Evolutionary conservation across 768 basidiomycete genomes (phyloP), one percentile per base, ranked within the genome.

Genomic region (Chalciporus pseudorubinellus): DNA sequence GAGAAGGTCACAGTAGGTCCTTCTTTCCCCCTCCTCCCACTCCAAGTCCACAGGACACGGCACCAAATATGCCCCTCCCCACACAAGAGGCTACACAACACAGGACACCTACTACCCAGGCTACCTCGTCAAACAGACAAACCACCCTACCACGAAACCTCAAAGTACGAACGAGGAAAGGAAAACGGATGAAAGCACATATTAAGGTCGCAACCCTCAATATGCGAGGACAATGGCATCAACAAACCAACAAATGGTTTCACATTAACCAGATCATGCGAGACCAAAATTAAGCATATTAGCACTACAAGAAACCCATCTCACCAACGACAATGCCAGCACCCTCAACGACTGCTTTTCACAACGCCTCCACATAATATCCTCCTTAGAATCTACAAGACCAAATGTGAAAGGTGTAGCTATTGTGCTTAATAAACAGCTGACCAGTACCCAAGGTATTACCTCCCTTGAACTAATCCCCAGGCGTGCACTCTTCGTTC

Each of bases 361-460:
- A 4, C 26, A 28, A 9, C 9, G 26, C 6, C 26, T 28, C 4
- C 26, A 28, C 9, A 28, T 28, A 5, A 28, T 28, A 4, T 28
- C 26, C 6, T 28, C 26, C 26, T 5, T 28, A 28, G 26, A 28
- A 4, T 9, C 26, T 20, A 36, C 18, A 7, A 29, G 6, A 3
- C 16, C n/a, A 18, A 28, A 28, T 9, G 9, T 9, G 6, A 28
- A 28, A 28, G 26, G 72, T 33, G 63, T 74, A 6, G 73, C 72
- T 2, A 51, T 74, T 2, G 58, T 71, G 0, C 39, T 74, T 9
- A 73, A 74, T 46, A 73, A 67, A 54, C 33, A 57, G 7, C 9
- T 28, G 9, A 28, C 26, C 26, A 28, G 9, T 28, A 5, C 26
- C 26, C 26, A 22, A 62, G 3, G 60, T 60, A 5, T 48, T 54